Base-by-base conservation (phyloP, 345 rosid species). In the Pseudoturritis turrita region DNA sequence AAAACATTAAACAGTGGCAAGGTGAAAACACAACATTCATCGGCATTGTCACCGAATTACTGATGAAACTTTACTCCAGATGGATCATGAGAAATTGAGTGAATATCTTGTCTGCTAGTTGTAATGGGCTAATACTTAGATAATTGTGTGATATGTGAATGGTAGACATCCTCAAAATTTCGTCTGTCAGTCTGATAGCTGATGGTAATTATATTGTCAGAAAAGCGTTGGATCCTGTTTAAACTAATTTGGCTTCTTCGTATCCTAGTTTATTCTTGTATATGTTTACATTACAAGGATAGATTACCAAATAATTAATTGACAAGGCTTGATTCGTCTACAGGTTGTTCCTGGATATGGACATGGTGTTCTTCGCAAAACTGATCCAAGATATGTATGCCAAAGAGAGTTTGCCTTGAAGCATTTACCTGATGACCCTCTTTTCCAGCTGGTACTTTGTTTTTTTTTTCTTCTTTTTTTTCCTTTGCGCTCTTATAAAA, bases 281-380 rank as follows among this genome's bases (percentile, higher is more conserved):
- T 28, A 41, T 46, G 51, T 36, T 53, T 26, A 5, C 18, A 41
- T n/a, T 10, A 19, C 53, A 5, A 10, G 21, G 28, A 31, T 36
- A 23, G 44, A 25, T 9, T 47, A 28, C 50, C 22, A n/a, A 12
- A 15, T 51, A 28, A 18, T 59, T 15, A 19, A 31, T 50, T 74
- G 78, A 21, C 55, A 15, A 49, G 2, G 1, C 43, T 33, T 28
- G 46, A 23, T 35, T 61, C n/a, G 18, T 71, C 22, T 81, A 46
- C 80, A 92, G 99, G 98, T 92, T 69, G 97, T 96, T 55, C 99
- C 99, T 11, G 99, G 99, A 69, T 96, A 78, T 82, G 98, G 98
- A 57, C 99, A 90, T 77, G 98, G 99, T 66, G 99, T 96, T 62
- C 63, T 96, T 78, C 97, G 96, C 51, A 87, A 92, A 72, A 96